A percentile compares a stretch with the other conserved stretches of the same genome.
Conservation (phyloP, 164 flowering plant species). For the Macadamia integrifolia region DNA sequence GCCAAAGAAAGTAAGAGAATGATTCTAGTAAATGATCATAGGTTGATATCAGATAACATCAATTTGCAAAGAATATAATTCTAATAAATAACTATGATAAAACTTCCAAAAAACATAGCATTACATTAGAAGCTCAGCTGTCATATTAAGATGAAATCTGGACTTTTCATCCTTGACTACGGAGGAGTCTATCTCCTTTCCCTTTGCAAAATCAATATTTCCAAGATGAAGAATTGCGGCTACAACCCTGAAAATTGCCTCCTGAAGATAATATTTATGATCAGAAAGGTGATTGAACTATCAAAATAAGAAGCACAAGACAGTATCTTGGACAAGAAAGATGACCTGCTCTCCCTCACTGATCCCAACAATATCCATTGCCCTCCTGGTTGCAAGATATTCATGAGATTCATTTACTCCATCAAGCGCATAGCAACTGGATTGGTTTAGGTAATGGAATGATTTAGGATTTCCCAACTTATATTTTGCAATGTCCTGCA, state of each 20-base stretch:
- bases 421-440: slow-evolving; percentile 73
- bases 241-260: slow-evolving; percentile 93
- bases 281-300: slow-evolving; percentile 13
- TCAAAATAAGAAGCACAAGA: background rate
- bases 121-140: slow-evolving; percentile 87
- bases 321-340: slow-evolving; percentile 8
- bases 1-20: too few species aligned
- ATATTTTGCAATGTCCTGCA: slow-evolving; percentile 58
- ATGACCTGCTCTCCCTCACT: slow-evolving; percentile 89
- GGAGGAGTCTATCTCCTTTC: slow-evolving; percentile 88
- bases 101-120: background rate
- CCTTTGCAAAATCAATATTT: slow-evolving; percentile 87
- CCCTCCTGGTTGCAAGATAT: slow-evolving; percentile 91
- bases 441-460: slow-evolving; percentile 89
- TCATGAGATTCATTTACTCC: slow-evolving; percentile 85
- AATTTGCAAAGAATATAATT: background rate
- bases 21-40: too few species aligned
- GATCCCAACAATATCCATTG: slow-evolving; percentile 98
- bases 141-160: slow-evolving; percentile 72
- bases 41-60: slow-evolving; percentile 12
- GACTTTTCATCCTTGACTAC: slow-evolving; percentile 93
- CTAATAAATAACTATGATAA: slow-evolving; percentile 2
- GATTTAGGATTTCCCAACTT: slow-evolving; percentile 66
- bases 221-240: slow-evolving; percentile 97
- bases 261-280: slow-evolving; percentile 40